A percentile compares a stretch with the other conserved stretches of the same genome.
Conservation (phyloP, 2,329 filamentous ascomycete species). For the Mycogone perniciosa region DNA sequence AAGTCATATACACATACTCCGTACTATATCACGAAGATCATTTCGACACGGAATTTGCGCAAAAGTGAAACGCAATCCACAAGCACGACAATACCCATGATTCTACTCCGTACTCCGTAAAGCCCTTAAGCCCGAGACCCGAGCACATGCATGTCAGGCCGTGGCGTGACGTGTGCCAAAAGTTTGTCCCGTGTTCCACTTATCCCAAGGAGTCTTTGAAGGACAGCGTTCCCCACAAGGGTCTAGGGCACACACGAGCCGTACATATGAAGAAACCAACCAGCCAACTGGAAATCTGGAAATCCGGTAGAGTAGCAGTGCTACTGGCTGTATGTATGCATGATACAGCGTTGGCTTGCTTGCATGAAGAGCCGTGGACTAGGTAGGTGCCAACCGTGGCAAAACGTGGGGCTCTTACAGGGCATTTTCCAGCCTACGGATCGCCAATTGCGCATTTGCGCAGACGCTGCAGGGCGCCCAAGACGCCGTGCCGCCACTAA, state of each 20-base stretch:
- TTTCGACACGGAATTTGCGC: not conserved
- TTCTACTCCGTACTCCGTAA: not conserved
- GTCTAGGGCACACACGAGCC: not conserved
- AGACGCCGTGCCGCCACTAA: too few relatives aligned
- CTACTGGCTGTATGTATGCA: too few relatives aligned
- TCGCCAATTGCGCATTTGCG: too few relatives aligned
- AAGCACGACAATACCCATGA: not conserved
- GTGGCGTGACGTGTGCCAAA: not conserved
- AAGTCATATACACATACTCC: too few relatives aligned
- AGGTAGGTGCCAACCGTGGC: not conserved
- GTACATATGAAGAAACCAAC: not conserved
- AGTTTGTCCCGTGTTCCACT: not conserved
- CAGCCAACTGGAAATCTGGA: not conserved
- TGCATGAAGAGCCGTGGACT: not conserved
- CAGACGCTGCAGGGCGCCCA: too few relatives aligned
- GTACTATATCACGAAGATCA: too few relatives aligned
- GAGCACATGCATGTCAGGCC: not conserved
- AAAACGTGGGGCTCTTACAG: not conserved
- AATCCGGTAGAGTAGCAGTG: too few relatives aligned
- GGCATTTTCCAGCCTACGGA: too few relatives aligned
- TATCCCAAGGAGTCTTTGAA: not conserved
- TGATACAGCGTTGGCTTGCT: too few relatives aligned
- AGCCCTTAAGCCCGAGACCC: constrained; percentile 8
- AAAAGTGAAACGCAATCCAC: not conserved
- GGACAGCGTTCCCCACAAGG: not conserved